Conservation (phyloP, 768 basidiomycete species). For the Chalciporus pseudorubinellus region DNA sequence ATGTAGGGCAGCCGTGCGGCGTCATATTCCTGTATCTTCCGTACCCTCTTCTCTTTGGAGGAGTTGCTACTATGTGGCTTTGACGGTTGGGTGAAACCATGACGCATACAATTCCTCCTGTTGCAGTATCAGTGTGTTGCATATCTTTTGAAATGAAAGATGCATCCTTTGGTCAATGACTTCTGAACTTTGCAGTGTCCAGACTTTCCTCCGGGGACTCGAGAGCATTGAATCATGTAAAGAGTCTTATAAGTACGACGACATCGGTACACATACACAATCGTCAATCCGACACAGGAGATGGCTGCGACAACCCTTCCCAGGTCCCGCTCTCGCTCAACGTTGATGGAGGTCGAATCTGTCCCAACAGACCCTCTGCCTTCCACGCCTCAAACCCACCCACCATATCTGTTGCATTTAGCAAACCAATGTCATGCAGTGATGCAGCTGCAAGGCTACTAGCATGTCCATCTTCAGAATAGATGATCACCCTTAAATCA, state of each 20-base stretch:
- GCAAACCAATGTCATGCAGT: constrained; percentile 64
- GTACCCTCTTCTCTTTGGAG: constrained; percentile 45
- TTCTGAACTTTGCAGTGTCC: too few species aligned
- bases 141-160: too few species aligned
- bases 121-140: too few species aligned
- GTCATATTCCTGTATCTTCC: constrained; percentile 84
- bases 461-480: constrained; percentile 72
- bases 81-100: constrained; percentile 86
- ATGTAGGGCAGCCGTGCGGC: constrained; percentile 46
- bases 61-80: constrained; percentile 70
- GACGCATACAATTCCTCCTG: constrained; percentile 51
- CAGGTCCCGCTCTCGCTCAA: constrained; percentile 29
- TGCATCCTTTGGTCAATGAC: too few species aligned
- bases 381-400: constrained; percentile 76
- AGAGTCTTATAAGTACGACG: too few species aligned
- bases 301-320: constrained; percentile 29
- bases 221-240: too few species aligned
- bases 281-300: constrained; percentile 23
- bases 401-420: constrained; percentile 75
- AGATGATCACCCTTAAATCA: constrained; percentile 69
- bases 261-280: too few species aligned
- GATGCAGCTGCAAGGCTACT: constrained; percentile 71
- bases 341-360: constrained; percentile 34
- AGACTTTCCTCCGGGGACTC: too few species aligned
- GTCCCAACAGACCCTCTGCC: constrained; percentile 60